Evolutionary conservation across 2,329 filamentous ascomycete species (phyloP).

Genomic region (Sarocladiaceae sp.): DNA sequence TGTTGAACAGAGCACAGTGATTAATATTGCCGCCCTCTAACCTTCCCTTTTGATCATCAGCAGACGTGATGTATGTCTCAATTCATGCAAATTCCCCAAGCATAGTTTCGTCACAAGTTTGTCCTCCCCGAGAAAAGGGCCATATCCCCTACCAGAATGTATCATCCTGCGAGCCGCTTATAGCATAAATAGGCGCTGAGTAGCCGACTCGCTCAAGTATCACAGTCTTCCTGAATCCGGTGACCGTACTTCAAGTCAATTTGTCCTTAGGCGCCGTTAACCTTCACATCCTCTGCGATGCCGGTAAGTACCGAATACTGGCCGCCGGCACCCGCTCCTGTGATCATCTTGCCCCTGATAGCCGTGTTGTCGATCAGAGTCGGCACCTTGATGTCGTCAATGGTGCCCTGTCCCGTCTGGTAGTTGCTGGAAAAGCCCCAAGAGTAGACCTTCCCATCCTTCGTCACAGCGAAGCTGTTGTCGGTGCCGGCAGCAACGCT

Average conservation of each 20-base stretch:
- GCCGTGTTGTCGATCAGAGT: constrained; percentile 82
- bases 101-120: no score
- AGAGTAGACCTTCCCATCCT: constrained; percentile 64
- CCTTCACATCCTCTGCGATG: constrained; percentile 23
- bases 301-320: constrained; percentile 68
- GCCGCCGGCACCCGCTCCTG: constrained; percentile 78
- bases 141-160: no score
- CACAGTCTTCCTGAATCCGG: no score
- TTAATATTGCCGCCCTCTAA: constrained; percentile 1
- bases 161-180: no score
- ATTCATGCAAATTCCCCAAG: no score
- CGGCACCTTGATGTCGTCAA: constrained; percentile 73
- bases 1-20: not conserved
- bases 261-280: constrained; percentile 22
- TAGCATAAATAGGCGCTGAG: no score
- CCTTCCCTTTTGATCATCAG: no score
- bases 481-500: constrained; percentile 60
- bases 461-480: constrained; percentile 66
- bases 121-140: no score
- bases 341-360: constrained; percentile 65
- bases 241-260: constrained; percentile 6
- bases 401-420: constrained; percentile 70
- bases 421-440: constrained; percentile 80
- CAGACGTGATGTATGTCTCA: no score
- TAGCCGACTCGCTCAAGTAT: no score